Percentiles rank a stretch among this genome's conserved stretches.
Conservation (phyloP, 306 rosid genomes). For the Vicia sativa region DNA sequence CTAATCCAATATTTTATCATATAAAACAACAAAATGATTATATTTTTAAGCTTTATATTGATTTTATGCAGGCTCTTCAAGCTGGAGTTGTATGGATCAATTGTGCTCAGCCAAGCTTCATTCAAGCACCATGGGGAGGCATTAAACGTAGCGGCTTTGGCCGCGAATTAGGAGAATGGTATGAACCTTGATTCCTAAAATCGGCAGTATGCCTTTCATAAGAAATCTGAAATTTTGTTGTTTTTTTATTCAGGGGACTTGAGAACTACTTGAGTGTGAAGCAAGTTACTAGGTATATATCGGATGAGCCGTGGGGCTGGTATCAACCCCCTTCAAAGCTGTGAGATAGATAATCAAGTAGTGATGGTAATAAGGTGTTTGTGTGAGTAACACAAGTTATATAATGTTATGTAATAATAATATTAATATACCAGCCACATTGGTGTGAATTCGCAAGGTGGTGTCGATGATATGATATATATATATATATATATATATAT, state of each 20-base stretch:
- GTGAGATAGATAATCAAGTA: no score
- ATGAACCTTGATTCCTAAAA: slow-evolving; percentile 34
- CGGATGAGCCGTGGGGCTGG: slow-evolving; percentile 96
- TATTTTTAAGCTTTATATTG: slow-evolving; percentile 15
- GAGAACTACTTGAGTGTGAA: slow-evolving; percentile 85
- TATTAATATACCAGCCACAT: no score
- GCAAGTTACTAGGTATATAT: slow-evolving; percentile 83
- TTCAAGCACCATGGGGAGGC: slow-evolving; percentile 99
- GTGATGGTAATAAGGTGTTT: no score
- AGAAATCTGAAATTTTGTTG: slow-evolving; percentile 3
- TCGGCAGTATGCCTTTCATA: no score
- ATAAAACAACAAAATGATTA: slow-evolving; percentile 8
- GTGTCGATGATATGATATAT: no score
- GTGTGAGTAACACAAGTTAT: no score
- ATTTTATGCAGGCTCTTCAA: slow-evolving; percentile 65
- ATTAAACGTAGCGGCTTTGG: slow-evolving; percentile 92
- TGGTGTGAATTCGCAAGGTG: no score
- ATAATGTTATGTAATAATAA: no score
- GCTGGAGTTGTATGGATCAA: slow-evolving; percentile 96
- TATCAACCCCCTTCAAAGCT: slow-evolving; percentile 78
- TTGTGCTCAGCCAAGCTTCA: slow-evolving; percentile 96
- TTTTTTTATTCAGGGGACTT: slow-evolving; percentile 67
- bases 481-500: no score
- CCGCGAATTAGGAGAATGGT: slow-evolving; percentile 99
- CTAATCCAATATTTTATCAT: slow-evolving; percentile 28